Conservation (phyloP, 1,284 basidiomycete species). For the Xerocomus amazonicus region DNA sequence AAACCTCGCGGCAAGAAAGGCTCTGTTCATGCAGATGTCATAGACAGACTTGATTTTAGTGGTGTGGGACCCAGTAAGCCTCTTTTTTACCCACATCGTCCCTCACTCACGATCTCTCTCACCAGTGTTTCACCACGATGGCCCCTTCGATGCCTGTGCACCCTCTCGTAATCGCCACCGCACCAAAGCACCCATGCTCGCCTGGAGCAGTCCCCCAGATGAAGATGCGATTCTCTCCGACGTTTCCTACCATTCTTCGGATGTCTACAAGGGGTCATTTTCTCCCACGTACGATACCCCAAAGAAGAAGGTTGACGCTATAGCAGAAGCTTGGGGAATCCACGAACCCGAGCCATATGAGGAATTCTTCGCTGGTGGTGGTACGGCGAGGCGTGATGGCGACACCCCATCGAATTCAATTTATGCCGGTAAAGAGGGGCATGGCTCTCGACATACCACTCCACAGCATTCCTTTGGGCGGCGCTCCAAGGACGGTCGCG, state of each 20-base stretch:
- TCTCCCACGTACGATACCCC: conserved; percentile 50
- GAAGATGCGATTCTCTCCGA: conserved; percentile 37
- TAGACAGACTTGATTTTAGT: conserved; percentile 61
- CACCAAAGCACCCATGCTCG: conserved; percentile 75
- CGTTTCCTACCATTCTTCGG: conserved; percentile 52
- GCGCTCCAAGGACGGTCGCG: conserved; percentile 43
- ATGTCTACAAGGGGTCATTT: conserved; percentile 45
- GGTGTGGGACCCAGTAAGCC: conserved; percentile 73
- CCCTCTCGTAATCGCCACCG: conserved; percentile 79
- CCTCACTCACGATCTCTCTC: conserved; percentile 12
- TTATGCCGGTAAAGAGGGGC: conserved; percentile 54
- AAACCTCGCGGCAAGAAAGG: conserved; percentile 62
- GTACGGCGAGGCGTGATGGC: conserved; percentile 41
- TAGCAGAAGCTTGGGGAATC: conserved; percentile 84
- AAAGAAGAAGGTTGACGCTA: conserved; percentile 74
- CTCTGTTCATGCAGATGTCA: conserved; percentile 64
- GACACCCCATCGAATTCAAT: conserved; percentile 63
- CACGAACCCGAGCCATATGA: conserved; percentile 85
- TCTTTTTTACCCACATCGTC: neutral
- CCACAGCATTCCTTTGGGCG: conserved; percentile 35
- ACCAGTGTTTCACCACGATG: conserved; percentile 83
- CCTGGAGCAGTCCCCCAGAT: conserved; percentile 57
- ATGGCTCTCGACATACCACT: conserved; percentile 29
- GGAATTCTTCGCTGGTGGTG: conserved; percentile 79
- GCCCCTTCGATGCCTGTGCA: conserved; percentile 84